Base-by-base conservation (phyloP, 164 flowering plant genomes). In the Umbellularia californica region DNA sequence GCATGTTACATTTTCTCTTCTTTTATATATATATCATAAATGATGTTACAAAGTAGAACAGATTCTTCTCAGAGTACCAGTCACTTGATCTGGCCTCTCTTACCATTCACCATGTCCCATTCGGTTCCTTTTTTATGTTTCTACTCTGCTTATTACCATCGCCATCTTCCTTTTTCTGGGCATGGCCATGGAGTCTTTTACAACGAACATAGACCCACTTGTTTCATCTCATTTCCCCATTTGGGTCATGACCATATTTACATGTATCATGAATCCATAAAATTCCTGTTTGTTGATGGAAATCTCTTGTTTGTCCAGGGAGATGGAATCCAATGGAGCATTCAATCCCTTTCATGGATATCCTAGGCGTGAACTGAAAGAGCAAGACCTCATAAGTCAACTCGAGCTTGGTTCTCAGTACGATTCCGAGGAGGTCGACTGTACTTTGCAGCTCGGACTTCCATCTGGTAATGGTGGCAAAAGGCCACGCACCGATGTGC, bases 231-330 rank as follows among this genome's bases (percentile, higher is more conserved):
- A 15, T 30, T 25, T 67, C 2, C 23, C 22, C 41, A 28, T 67
- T 30, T 67, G 20, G 69, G 24, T 55, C n/a, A 15, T 67, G 69
- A 17, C 69, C 50, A 67, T 33, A 67, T 67, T 67, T 41, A 41
- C 10, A 9, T 41, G 47, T 9, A 41, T 3, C 30, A 28, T 41
- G 47, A 41, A 41, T 7, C 0, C 41, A 67, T 67, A 22, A 41
- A 28, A 28, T 67, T 67, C 69, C 7, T 67, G 19, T 20, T 15
- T 55, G 11, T 41, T 41, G 11, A 41, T 5, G 47, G 47, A 41
- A 7, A 41, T 41, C 10, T 41, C 11, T 41, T 9, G 10, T 9
- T 1, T 41, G 10, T 3, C 60, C 4, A 30, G 33, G 28, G 50
- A 67, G 19, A 19, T 67, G 47, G 69, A 67, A 67, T 14, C 67